phyloP scores from a whole-genome alignment of 2,329 filamentous ascomycete genomes.

The Venturiaceae sp. region DNA sequence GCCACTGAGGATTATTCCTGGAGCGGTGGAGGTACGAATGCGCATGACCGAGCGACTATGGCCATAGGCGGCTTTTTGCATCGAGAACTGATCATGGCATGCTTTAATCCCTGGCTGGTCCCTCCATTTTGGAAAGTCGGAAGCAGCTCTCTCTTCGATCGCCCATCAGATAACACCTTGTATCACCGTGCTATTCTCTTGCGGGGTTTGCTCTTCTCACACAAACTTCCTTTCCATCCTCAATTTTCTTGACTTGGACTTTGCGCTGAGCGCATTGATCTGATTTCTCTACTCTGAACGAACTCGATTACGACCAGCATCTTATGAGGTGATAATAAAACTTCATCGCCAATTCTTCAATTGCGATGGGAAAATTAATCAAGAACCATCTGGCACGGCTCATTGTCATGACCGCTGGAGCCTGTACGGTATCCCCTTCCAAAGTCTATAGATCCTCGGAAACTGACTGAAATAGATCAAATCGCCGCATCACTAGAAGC shows the following conservation, averaged over 20 bases:
- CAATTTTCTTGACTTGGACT: neutral
- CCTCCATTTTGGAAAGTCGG: neutral
- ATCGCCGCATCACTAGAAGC: constrained; percentile 70
- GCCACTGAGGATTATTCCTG: neutral
- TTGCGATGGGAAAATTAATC: constrained; percentile 85
- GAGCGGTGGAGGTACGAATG: neutral
- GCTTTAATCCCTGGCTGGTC: neutral
- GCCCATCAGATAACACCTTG: neutral
- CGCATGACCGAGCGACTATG: neutral
- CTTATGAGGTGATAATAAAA: neutral
- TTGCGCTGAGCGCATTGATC: neutral
- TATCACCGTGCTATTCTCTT: neutral
- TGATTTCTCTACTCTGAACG: neutral
- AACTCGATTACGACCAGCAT: neutral
- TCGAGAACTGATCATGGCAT: neutral
- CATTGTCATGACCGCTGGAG: constrained; percentile 76
- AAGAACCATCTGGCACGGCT: constrained; percentile 99
- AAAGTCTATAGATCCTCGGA: neutral
- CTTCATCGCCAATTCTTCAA: neutral
- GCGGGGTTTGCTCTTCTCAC: neutral
- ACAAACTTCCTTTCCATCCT: neutral
- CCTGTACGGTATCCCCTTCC: constrained; percentile 44
- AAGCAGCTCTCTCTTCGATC: neutral
- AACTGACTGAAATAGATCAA: constrained; percentile 55
- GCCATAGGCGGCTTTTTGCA: neutral